Evolutionary conservation across 345 rosid species (phyloP).

Genomic region (Bruguiera sexangula): DNA sequence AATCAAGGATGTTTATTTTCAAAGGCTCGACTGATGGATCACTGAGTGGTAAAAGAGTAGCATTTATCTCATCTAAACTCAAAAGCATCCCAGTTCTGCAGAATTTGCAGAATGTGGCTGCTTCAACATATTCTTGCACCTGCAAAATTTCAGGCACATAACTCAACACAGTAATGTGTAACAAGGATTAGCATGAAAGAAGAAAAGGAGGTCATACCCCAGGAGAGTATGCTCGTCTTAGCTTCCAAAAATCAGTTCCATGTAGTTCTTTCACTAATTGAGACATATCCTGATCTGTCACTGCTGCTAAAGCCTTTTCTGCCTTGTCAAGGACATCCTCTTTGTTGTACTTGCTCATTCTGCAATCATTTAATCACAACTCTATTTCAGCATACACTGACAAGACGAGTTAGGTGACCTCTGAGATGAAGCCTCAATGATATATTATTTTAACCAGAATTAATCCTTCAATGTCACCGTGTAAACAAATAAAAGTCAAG

Average conservation of each 20-base stretch:
- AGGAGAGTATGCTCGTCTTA: slow-evolving; percentile 84
- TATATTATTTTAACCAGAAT: neutral
- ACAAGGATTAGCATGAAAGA: neutral
- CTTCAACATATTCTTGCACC: slow-evolving; percentile 96
- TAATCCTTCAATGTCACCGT: neutral
- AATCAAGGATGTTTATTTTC: slow-evolving; percentile 88
- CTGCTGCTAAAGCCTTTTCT: slow-evolving; percentile 68
- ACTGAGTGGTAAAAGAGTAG: slow-evolving; percentile 51
- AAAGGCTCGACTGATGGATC: slow-evolving; percentile 71
- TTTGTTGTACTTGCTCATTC: slow-evolving; percentile 63
- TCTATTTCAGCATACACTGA: neutral
- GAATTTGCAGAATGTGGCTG: slow-evolving; percentile 83
- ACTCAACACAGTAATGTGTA: slow-evolving; percentile 3
- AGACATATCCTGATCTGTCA: slow-evolving; percentile 52
- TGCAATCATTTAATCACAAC: slow-evolving; percentile 25
- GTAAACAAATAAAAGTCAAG: neutral
- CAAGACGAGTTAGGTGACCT: neutral
- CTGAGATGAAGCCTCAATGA: neutral
- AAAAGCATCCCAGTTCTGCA: slow-evolving; percentile 64
- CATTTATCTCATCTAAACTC: slow-evolving; percentile 75
- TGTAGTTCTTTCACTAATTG: slow-evolving; percentile 73
- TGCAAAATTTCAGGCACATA: slow-evolving; percentile 28
- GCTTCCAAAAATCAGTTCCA: slow-evolving; percentile 93
- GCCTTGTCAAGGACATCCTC: slow-evolving; percentile 81
- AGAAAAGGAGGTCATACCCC: slow-evolving; percentile 64